These are phyloP conservation scores for Phytopythium kandeliae DNA, from an alignment of 352 stramenopile species.

Conservation along the genomic window DNA sequence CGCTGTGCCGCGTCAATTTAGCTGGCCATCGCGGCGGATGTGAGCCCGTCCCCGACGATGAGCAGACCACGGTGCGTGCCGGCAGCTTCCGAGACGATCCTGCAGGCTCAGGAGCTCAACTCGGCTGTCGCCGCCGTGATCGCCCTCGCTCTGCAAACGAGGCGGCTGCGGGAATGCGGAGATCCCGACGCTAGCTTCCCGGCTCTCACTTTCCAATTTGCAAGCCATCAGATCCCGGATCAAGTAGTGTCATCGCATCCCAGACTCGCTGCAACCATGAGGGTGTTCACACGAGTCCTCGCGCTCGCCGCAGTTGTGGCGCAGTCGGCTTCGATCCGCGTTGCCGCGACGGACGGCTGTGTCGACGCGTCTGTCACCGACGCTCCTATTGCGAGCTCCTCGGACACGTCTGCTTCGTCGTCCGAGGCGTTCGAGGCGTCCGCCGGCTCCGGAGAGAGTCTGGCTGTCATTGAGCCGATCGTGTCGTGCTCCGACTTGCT, in stretches of 20 bases:
- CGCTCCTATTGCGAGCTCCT: constrained; percentile 2
- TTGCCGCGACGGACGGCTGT: constrained; percentile 9
- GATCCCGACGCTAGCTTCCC: too few relatives aligned
- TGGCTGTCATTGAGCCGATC: constrained; percentile 16
- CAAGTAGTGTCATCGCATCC: neutral
- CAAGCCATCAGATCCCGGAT: neutral
- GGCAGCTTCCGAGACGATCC: too few relatives aligned
- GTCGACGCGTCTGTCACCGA: constrained; percentile 6
- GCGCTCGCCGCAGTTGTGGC: neutral
- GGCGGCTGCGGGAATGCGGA: too few relatives aligned
- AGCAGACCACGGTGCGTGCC: too few relatives aligned
- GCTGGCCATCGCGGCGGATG: too few relatives aligned
- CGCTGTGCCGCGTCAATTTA: neutral
- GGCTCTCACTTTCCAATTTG: neutral
- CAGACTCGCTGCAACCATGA: neutral
- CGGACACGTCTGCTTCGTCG: neutral
- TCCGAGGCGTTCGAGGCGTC: too few relatives aligned
- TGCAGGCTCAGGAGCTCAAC: too few relatives aligned
- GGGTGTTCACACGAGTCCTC: neutral
- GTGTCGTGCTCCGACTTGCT: constrained; percentile 15
- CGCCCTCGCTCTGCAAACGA: too few relatives aligned
- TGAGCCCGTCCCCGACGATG: neutral
- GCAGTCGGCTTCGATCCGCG: neutral
- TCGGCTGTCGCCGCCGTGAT: too few relatives aligned
- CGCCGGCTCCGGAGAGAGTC: constrained; percentile 12